These are phyloP conservation scores for Cudoniella acicularis DNA, from an alignment of 495 filamentous ascomycete genomes.

Conservation along the genomic window DNA sequence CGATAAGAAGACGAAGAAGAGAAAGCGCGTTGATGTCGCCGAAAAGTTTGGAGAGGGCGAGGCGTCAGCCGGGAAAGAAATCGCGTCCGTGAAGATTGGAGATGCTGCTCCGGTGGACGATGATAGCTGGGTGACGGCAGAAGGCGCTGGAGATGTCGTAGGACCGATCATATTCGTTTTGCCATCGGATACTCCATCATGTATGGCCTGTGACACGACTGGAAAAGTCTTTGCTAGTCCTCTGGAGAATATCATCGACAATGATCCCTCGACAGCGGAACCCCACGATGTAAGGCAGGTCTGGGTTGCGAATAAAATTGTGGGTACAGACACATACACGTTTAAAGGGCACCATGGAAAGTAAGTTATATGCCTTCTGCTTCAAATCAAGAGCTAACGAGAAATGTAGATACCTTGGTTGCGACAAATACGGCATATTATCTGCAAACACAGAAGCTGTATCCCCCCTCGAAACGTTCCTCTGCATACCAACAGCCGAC, in stretches of 20 bases:
- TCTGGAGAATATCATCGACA: slow-evolving; percentile 80
- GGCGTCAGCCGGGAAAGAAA: slow-evolving; percentile 39
- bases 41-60: slow-evolving; percentile 29
- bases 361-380: slow-evolving; percentile 38
- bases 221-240: slow-evolving; percentile 78
- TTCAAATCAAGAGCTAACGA: not conserved
- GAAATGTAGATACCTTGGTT: slow-evolving; percentile 69
- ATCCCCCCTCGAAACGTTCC: slow-evolving; percentile 75
- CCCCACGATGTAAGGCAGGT: slow-evolving; percentile 94
- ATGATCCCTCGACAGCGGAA: slow-evolving; percentile 74
- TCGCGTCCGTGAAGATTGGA: slow-evolving; percentile 31
- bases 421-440: slow-evolving; percentile 78
- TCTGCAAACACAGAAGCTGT: slow-evolving; percentile 77
- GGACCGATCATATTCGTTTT: slow-evolving; percentile 82
- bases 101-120: slow-evolving; percentile 47
- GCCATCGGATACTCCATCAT: slow-evolving; percentile 61
- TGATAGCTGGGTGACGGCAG: slow-evolving; percentile 88
- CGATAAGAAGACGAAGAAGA: slow-evolving; percentile 91
- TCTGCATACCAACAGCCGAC: slow-evolving; percentile 59
- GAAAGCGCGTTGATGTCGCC: slow-evolving; percentile 60
- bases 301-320: slow-evolving; percentile 83
- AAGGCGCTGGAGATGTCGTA: slow-evolving; percentile 66
- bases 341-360: slow-evolving; percentile 88
- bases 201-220: slow-evolving; percentile 76
- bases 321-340: slow-evolving; percentile 73